A percentile compares a stretch with the other conserved stretches of the same genome.
Conservation (phyloP, 108 stramenopile genomes). For the Discostella pseudostelligera region DNA sequence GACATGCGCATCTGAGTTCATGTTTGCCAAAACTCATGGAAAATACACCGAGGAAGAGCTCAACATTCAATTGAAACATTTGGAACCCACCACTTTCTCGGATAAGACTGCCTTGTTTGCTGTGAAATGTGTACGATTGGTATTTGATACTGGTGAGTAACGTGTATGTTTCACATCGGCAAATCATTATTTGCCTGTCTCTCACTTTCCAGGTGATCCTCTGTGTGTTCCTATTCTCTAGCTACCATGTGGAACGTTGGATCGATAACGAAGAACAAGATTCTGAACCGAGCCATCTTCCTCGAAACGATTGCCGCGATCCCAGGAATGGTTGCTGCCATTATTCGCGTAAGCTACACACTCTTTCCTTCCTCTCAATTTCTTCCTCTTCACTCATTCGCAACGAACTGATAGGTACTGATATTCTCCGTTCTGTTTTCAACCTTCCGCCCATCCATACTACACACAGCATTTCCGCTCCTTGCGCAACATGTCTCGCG, state of each 20-base stretch:
- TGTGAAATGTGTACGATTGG: slow-evolving; percentile 58
- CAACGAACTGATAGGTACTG: not conserved
- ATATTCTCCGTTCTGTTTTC: not conserved
- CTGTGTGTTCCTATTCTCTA: not conserved
- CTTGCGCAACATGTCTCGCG: slow-evolving; percentile 87
- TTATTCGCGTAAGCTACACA: slow-evolving; percentile 54
- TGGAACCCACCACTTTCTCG: slow-evolving; percentile 38
- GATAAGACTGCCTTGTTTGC: slow-evolving; percentile 65
- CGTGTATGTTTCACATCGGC: not conserved
- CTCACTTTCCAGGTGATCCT: too few species aligned
- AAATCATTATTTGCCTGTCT: not conserved
- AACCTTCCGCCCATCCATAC: too few species aligned
- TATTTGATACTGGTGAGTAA: slow-evolving; percentile 64
- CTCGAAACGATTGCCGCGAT: slow-evolving; percentile 92
- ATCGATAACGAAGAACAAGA: slow-evolving; percentile 56
- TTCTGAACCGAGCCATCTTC: slow-evolving; percentile 79
- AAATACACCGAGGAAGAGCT: slow-evolving; percentile 69
- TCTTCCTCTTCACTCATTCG: not conserved
- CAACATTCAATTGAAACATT: slow-evolving; percentile 69
- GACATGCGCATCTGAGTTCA: slow-evolving; percentile 47
- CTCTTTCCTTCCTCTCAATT: too few species aligned
- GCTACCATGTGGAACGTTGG: slow-evolving; percentile 61
- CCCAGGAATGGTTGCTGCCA: slow-evolving; percentile 86
- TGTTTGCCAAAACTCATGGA: slow-evolving; percentile 60
- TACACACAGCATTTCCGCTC: slow-evolving; percentile 69